Percentiles rank a stretch among this genome's conserved stretches.
Evolutionary conservation across 2,329 filamentous ascomycete species (phyloP).

Genomic region (Phyllachora maydis): DNA sequence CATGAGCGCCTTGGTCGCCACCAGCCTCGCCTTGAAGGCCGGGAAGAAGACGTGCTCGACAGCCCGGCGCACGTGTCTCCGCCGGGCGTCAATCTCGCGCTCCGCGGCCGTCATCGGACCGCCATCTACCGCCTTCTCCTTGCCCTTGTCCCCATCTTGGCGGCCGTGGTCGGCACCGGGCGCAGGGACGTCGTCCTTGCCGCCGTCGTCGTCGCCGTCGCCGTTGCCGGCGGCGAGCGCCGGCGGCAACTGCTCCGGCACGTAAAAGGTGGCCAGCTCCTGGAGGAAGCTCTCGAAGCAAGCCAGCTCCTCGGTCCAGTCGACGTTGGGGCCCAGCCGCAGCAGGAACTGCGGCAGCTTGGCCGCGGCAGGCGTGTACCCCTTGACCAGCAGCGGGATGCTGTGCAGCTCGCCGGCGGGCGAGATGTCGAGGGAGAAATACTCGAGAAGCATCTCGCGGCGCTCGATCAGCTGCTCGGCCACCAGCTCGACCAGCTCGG

Average conservation of each 20-base stretch:
- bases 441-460: slow-evolving; percentile 76
- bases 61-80: slow-evolving; percentile 49
- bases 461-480: slow-evolving; percentile 49
- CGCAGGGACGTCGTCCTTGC: slow-evolving; percentile 5
- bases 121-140: slow-evolving; percentile 8
- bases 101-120: slow-evolving; percentile 12
- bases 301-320: slow-evolving; percentile 66
- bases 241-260: slow-evolving; percentile 62
- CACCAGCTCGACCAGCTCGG: slow-evolving; percentile 45
- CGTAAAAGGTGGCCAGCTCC: slow-evolving; percentile 79
- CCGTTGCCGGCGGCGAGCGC: slow-evolving; percentile 8
- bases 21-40: slow-evolving; percentile 60
- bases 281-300: slow-evolving; percentile 76
- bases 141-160: slow-evolving; percentile 1
- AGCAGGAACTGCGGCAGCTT: slow-evolving; percentile 84
- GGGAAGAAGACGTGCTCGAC: slow-evolving; percentile 82
- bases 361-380: slow-evolving; percentile 66
- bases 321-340: slow-evolving; percentile 66
- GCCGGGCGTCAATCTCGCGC: slow-evolving; percentile 32
- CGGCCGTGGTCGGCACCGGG: too few relatives aligned
- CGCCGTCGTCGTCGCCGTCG: slow-evolving; percentile 10
- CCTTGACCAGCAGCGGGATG: slow-evolving; percentile 72
- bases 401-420: slow-evolving; percentile 54
- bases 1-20: slow-evolving; percentile 63
- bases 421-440: slow-evolving; percentile 74